Evolutionary conservation across 257 asterid genomes (phyloP), one percentile per base, ranked within the genome.

Genomic region (Penstemon newberryi): DNA sequence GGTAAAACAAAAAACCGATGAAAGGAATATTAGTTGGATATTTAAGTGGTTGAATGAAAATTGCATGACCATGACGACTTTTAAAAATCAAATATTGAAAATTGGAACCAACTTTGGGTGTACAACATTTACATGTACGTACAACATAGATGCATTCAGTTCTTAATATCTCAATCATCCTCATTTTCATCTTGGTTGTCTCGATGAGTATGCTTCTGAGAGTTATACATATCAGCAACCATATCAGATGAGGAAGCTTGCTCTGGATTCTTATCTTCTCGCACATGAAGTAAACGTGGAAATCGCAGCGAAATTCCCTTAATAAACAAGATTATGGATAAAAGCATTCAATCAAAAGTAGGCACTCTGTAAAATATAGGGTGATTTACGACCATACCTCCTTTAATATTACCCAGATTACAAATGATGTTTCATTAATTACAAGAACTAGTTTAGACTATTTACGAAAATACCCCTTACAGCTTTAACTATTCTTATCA

Each of bases 201-300:
- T 61, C 67, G 79, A 37, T 81, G 88, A 42, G 71, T 70, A 82
- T 82, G 89, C 56, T 78, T 91, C 78, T 89, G 96, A 47, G 90
- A 87, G 0, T 69, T 82, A 52, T 80, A 84, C 98, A 91, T 89
- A 53, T 86, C 95, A 3, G 96, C 98, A 7, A 89, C 99, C 96
- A 74, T 82, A 61, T 94, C 97, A 53, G 98, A 77, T 56, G 96
- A 78, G 18, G 96, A 73, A 63, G 99, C 93, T 73, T 91, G 78
- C 84, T 91, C 98, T 10, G 99, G 98, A 58, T 61, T 84, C 84
- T 91, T 91, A 81, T 94, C 99, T 78, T 85, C 93, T 62, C 97
- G 86, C 44, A 91, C 84, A 66, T 93, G 87, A 46, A 91, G 80
- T 52, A 94, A 70, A 61, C 96, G 93, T 33, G 98, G 99, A 80